Evolutionary conservation across 2,329 filamentous ascomycete species (phyloP), one percentile per base, ranked within the genome.

Genomic region (Peltaster fructicola): DNA sequence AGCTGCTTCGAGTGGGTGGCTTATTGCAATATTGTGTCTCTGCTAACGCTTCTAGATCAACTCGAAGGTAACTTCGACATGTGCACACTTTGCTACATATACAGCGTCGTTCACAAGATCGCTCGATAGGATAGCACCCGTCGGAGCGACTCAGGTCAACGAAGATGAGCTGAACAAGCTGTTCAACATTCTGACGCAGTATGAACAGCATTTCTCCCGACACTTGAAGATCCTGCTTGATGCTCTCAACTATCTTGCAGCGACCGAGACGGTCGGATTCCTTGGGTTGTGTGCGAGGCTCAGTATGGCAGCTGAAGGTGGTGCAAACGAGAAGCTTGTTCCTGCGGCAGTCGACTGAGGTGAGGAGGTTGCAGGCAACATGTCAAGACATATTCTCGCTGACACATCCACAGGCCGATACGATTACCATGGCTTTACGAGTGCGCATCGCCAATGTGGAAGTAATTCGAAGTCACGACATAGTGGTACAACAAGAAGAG

Each of bases 51-150:
- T 26, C 20, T 33, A 93, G 85, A 90, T 98, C 45, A 85, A 95
- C 56, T 88, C 84, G 30, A 95, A 95, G 50, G 68, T 98, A 23
- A 88, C 92, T 71, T 79, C 82, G 38, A 92, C 85, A 18, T 95
- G 88, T 59, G 84, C 76, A 32, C 74, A 91, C 59, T 98, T 93
- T 51, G 81, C 84, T 24, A 72, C 75, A 29, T 93, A 90, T 56
- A 90, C 82, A 15, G 73, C 76, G 35, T 84, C 78, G 47, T 67
- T 95, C 19, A 77, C 80, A 7, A 73, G 80, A 33, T 81, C 85
- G 44, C 68, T 98, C 30, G 27, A 29, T n/a, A 15, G n/a, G n/a
- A n/a, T 19, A 17, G 71, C 81, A 41, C 76, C 77, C 36, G 70
- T 76, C 10, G 84, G 95, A 44, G 6, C 25, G 15, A 22, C 23